Evolutionary conservation across 2,329 filamentous ascomycete genomes (phyloP).

Genomic region (Zarea fungicola): DNA sequence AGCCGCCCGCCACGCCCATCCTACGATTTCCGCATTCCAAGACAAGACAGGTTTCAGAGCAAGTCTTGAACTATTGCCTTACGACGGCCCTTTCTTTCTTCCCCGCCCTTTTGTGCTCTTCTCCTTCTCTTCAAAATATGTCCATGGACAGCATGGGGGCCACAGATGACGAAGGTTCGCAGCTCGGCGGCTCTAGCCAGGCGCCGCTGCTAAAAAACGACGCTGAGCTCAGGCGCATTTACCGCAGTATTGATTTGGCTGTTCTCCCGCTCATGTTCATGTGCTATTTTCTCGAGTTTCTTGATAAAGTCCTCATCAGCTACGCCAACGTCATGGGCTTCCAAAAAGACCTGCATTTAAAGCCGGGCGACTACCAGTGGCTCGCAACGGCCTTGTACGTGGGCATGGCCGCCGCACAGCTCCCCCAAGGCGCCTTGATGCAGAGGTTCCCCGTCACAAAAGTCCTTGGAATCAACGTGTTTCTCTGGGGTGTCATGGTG

Average conservation of each 20-base stretch:
- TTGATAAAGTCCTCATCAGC: constrained; percentile 25
- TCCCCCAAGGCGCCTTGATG: constrained; percentile 25
- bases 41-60: no score
- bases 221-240: constrained; percentile 13
- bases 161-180: neutral
- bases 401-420: constrained; percentile 25
- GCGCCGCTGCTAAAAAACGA: neutral
- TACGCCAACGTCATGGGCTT: constrained; percentile 28
- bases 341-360: constrained; percentile 24
- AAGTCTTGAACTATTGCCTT: no score
- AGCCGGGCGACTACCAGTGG: constrained; percentile 27
- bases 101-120: neutral
- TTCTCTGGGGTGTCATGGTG: constrained; percentile 33
- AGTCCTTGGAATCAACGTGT: constrained; percentile 29
- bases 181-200: neutral
- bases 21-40: no score
- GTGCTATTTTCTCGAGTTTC: constrained; percentile 23
- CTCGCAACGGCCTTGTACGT: constrained; percentile 28
- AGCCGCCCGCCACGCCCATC: no score
- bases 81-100: no score
- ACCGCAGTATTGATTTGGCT: constrained; percentile 22
- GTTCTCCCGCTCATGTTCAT: constrained; percentile 24
- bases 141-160: neutral
- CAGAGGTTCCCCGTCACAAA: constrained; percentile 30
- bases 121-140: no score